These are phyloP conservation scores for Xanthoparmelia taractica DNA, from an alignment of 495 filamentous ascomycete genomes.

Conservation along the genomic window DNA sequence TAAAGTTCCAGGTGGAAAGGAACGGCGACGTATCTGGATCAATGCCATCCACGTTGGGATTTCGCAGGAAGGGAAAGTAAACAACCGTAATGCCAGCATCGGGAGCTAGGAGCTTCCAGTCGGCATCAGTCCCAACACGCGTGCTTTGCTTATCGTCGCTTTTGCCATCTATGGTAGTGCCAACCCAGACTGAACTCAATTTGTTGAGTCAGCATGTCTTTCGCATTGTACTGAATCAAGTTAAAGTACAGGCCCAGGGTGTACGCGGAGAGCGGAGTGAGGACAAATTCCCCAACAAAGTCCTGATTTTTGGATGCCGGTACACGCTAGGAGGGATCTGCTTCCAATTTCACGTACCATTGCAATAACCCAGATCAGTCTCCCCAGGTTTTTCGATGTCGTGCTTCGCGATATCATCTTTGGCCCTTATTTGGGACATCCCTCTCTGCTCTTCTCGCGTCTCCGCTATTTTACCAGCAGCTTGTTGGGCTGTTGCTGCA, in stretches of 20 bases:
- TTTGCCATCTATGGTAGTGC: constrained; percentile 63
- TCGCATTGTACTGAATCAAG: background rate
- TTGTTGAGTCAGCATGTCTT: background rate
- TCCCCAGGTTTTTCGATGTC: constrained; percentile 24
- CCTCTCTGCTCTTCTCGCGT: constrained; percentile 43
- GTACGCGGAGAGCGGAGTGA: background rate
- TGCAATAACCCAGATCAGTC: constrained; percentile 76
- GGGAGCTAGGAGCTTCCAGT: constrained; percentile 67
- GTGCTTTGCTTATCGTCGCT: constrained; percentile 55
- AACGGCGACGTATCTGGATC: constrained; percentile 75
- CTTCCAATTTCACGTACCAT: constrained; percentile 26
- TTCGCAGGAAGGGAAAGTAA: constrained; percentile 84
- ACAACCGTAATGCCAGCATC: constrained; percentile 81
- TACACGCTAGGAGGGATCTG: background rate
- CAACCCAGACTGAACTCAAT: constrained; percentile 63
- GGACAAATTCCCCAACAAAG: background rate
- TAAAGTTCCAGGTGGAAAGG: constrained; percentile 94
- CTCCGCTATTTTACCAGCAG: constrained; percentile 53
- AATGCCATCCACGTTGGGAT: constrained; percentile 66
- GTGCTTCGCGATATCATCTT: constrained; percentile 24
- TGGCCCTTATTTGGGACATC: constrained; percentile 15
- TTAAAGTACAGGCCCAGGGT: background rate
- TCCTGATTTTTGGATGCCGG: background rate
- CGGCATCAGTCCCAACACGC: constrained; percentile 44
- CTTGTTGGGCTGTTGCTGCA: constrained; percentile 49